Conservation (phyloP, 306 rosid species). For the Lupinus albus region DNA sequence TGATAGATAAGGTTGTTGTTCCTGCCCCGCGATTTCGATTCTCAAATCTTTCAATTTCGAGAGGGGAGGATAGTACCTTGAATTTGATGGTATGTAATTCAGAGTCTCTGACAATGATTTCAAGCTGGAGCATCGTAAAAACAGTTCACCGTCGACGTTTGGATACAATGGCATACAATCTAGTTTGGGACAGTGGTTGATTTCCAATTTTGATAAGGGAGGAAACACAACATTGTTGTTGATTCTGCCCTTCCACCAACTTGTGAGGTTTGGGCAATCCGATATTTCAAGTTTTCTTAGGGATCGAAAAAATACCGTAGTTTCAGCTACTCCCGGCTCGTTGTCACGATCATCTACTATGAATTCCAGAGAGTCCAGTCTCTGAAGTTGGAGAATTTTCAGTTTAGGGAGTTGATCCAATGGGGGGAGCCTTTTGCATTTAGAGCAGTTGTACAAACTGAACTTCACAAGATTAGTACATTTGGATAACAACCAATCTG, state of each 20-base stretch:
- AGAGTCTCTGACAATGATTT: neutral
- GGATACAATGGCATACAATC: slow-evolving; percentile 13
- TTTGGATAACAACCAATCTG: neutral
- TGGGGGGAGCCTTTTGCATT: neutral
- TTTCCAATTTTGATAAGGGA: neutral
- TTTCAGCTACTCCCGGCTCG: neutral
- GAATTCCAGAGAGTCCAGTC: slow-evolving; percentile 6
- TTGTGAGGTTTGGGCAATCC: slow-evolving; percentile 23
- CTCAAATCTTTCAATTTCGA: neutral
- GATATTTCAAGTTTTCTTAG: neutral
- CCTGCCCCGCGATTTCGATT: neutral
- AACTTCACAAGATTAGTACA: neutral
- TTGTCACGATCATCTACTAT: neutral
- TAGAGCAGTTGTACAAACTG: slow-evolving; percentile 7
- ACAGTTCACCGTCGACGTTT: neutral
- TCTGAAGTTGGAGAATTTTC: neutral
- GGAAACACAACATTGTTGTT: neutral
- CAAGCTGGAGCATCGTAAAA: neutral
- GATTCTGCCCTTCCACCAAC: slow-evolving; percentile 13
- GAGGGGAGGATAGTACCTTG: neutral
- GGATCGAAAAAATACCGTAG: neutral
- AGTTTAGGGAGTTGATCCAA: neutral
- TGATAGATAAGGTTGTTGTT: neutral
- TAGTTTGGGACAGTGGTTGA: slow-evolving; percentile 4
- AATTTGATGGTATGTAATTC: too few species aligned